Percentiles rank a stretch among this genome's conserved stretches.
phyloP scores from a whole-genome alignment of 345 rosid species.

The Alliaria petiolata region DNA sequence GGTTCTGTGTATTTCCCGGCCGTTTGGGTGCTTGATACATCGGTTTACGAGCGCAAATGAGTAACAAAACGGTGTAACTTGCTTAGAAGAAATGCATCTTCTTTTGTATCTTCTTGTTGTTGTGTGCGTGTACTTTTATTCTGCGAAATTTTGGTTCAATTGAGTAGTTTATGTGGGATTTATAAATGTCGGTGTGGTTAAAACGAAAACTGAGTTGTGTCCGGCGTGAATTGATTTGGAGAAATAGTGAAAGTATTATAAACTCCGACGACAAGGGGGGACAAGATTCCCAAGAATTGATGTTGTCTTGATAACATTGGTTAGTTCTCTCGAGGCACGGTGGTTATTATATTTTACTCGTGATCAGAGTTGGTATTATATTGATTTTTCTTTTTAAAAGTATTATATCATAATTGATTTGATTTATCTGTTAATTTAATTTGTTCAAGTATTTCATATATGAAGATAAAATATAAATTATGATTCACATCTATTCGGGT shows the following conservation, averaged over 20 bases:
- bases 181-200: not conserved
- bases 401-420: too few species aligned
- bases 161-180: not conserved
- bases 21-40: slow-evolving; percentile 36
- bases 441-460: too few species aligned
- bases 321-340: too few species aligned
- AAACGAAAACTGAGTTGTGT: not conserved
- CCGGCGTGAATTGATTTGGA: too few species aligned
- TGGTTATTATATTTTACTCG: too few species aligned
- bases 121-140: not conserved
- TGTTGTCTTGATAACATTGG: not conserved
- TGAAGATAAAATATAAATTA: too few species aligned
- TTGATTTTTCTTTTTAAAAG: too few species aligned
- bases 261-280: not conserved
- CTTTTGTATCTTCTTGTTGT: not conserved
- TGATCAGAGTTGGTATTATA: too few species aligned
- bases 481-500: too few species aligned
- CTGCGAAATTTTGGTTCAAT: not conserved
- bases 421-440: too few species aligned
- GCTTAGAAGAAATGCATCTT: not conserved
- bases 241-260: too few species aligned
- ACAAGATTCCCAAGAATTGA: not conserved
- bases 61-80: not conserved
- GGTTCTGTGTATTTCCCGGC: slow-evolving; percentile 58
- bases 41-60: slow-evolving; percentile 7